Conservation (phyloP, 139 green algal genomes). For the Chlorella sp. region DNA sequence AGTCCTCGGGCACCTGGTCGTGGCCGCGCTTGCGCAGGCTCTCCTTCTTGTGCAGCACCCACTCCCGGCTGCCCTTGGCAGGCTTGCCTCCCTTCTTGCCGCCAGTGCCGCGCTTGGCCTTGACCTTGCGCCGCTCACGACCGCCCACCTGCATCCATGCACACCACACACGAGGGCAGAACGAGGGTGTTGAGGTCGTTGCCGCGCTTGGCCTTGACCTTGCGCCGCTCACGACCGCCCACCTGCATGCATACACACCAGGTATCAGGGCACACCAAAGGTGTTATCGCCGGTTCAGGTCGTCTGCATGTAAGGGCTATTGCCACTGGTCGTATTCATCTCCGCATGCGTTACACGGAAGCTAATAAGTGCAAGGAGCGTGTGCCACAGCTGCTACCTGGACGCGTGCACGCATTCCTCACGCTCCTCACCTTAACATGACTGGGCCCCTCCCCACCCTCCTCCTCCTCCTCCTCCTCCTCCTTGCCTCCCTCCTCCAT, state of each 20-base stretch:
- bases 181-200: too few species aligned
- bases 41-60: constrained; percentile 92
- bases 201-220: not conserved
- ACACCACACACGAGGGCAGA: too few species aligned
- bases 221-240: constrained; percentile 2
- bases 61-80: constrained; percentile 55
- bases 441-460: not conserved
- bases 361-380: too few species aligned
- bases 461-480: not conserved
- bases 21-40: constrained; percentile 70
- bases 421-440: not conserved
- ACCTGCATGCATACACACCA: not conserved
- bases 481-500: not conserved
- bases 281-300: too few species aligned
- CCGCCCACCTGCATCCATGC: not conserved
- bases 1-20: constrained; percentile 71
- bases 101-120: constrained; percentile 4
- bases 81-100: constrained; percentile 13
- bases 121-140: constrained; percentile 5
- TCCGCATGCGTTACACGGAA: too few species aligned
- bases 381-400: not conserved
- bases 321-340: too few species aligned
- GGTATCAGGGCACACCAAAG: too few species aligned
- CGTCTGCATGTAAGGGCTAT: too few species aligned
- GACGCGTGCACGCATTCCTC: too few species aligned